Evolutionary conservation across 2,329 filamentous ascomycete genomes (phyloP), one percentile per base, ranked within the genome.

Genomic region (Emmonsiellopsis sp.): DNA sequence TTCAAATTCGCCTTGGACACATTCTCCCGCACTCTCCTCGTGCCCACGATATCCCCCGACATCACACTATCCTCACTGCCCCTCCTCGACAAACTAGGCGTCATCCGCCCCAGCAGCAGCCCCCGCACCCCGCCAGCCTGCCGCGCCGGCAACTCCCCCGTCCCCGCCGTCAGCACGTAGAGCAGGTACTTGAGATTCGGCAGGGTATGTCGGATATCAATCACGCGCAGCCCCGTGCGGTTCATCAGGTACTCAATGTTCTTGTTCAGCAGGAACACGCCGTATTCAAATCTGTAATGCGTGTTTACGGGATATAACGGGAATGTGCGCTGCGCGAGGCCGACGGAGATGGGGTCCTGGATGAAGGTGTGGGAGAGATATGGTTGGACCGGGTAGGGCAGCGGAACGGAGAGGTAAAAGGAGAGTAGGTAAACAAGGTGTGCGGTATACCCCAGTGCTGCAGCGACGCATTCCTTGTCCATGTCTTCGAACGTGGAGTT

Each of bases 201-300:
- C 6, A 97, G 73, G 0, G 92, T 95, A 61, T 97, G 89, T 4
- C 93, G 81, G 15, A 96, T 89, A 64, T 98, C 93, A 58, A 96
- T 79, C 1, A 95, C 84, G 46, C 85, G 84, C 10, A 96, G 74
- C 0, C 86, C 86, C 59, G 90, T 84, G 1, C 75, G 72, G 55
- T 77, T 79, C 61, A 82, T 74, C 9, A 86, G 66, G 47, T 84
- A 76, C 61, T 97, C 91, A 53, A 98, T 91, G 65, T 97, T 77
- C 71, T 97, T 96, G 73, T 97, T 97, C 11, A 98, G 79, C n/a
- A 97, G 75, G 63, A 97, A 98, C 66, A 95, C 93, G 9, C 79
- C 93, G 67, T 97, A 98, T 63, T 97, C 92, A 69, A 97, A 97
- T 2, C 92, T 84, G 73, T 92, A 97, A 45, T 90, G 83, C 0